Evolutionary conservation across 1,284 basidiomycete genomes (phyloP).

Genomic region (Pterula multifida): DNA sequence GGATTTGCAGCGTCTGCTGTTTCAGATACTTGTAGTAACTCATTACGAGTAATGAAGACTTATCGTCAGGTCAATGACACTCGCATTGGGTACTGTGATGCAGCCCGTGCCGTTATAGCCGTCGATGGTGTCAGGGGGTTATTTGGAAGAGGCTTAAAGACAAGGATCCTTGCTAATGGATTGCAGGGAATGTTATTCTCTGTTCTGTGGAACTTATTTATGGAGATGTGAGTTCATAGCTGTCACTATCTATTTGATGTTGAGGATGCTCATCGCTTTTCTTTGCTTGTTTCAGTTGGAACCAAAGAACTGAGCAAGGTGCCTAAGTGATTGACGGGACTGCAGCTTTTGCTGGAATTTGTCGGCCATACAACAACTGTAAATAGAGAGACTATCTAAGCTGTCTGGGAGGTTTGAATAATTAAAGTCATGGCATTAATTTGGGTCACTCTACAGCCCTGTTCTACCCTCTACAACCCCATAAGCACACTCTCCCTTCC

Average conservation of each 20-base stretch:
- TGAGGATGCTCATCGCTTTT: not conserved
- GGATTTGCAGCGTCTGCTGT: conserved; percentile 75
- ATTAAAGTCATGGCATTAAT: no score
- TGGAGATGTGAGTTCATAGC: conserved; percentile 78
- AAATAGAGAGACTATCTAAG: no score
- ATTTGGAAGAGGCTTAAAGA: conserved; percentile 76
- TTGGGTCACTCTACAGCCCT: no score
- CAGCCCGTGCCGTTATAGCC: conserved; percentile 54
- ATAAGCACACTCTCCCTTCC: conserved; percentile 5
- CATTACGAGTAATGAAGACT: conserved; percentile 83
- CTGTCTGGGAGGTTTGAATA: no score
- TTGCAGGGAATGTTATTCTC: conserved; percentile 80
- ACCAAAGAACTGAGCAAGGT: not conserved
- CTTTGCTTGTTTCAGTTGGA: not conserved
- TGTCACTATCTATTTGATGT: not conserved
- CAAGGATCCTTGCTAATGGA: conserved; percentile 75
- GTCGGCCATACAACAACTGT: no score
- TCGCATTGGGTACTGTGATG: conserved; percentile 61
- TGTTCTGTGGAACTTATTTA: conserved; percentile 75
- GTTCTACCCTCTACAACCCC: conserved; percentile 5
- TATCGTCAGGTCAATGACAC: conserved; percentile 81
- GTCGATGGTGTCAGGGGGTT: conserved; percentile 55
- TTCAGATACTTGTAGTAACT: conserved; percentile 79
- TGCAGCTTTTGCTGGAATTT: no score
- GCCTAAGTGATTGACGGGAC: no score